Evolutionary conservation across 2,329 filamentous ascomycete genomes (phyloP), one percentile per base, ranked within the genome.

Genomic region (Coleophoma cylindrospora): DNA sequence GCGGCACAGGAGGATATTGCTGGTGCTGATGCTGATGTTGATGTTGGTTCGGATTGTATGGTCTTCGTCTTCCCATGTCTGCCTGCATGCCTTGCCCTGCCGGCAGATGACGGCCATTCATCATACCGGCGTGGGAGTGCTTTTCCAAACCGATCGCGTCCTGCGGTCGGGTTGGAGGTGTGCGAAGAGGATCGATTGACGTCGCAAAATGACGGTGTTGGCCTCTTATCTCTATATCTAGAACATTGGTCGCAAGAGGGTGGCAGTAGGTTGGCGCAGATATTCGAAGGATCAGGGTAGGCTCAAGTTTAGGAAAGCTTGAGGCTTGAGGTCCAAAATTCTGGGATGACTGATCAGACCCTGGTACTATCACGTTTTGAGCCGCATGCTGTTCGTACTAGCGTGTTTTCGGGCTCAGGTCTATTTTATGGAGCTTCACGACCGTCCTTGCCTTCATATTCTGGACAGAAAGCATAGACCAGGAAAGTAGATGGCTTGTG

Each of bases 71-170:
- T 21, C 59, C 57, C 51, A 59, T 56, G 54, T 66, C 65, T 53
- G 57, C 55, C 45, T 62, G 63, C 59, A 66, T 64, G 68, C 76
- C 76, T 72, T 84, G 82, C 78, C 85, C 85, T 81, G 83, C 83
- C 81, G 84, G 82, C 83, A 86, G 82, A 85, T 86, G 83, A 79
- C 76, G 79, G 72, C 75, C 75, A 74, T 83, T 86, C 85, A 89
- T 89, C 84, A 79, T 88, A 80, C 81, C 83, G 81, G 80, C 79
- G 72, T 80, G 77, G 79, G 79, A 68, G 60, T 54, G 55, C 48
- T 47, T 49, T 56, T 54, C 55, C 57, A 57, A 52, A 53, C 45
- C 55, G 52, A 59, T 49, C 60, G 57, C 51, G 57, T 61, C 55
- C 51, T 44, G 47, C 49, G 34, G 47, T 54, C 50, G 57, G 49